Evolutionary conservation across 108 stramenopile species (phyloP).

Genomic region (Nitzschia putrida): DNA sequence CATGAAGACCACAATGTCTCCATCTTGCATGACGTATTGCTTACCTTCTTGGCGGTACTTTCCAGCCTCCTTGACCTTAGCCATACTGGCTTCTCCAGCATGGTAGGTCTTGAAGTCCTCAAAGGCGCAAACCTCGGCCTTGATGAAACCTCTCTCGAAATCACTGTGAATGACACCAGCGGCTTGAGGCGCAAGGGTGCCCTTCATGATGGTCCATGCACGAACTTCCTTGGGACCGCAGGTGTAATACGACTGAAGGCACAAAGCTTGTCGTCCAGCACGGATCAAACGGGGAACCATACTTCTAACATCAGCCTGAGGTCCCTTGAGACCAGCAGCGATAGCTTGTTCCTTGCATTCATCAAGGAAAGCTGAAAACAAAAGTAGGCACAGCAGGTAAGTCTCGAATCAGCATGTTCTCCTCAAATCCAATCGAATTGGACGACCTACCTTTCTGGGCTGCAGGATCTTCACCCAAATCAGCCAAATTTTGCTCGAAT

Average conservation of each 20-base stretch:
- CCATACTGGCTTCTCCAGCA: slow-evolving; percentile 89
- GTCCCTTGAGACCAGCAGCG: slow-evolving; percentile 82
- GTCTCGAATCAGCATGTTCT: neutral
- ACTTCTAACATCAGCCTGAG: slow-evolving; percentile 82
- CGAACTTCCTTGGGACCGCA: slow-evolving; percentile 98
- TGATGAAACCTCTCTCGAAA: slow-evolving; percentile 99
- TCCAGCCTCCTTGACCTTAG: slow-evolving; percentile 97
- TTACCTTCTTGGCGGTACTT: slow-evolving; percentile 98
- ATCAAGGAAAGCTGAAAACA: slow-evolving; percentile 64
- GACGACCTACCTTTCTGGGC: slow-evolving; percentile 60
- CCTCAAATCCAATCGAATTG: neutral
- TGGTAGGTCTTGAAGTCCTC: slow-evolving; percentile 96
- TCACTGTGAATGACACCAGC: slow-evolving; percentile 99
- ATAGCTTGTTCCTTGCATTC: slow-evolving; percentile 81
- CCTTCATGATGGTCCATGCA: slow-evolving; percentile 98
- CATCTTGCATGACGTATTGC: slow-evolving; percentile 91
- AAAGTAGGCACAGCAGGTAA: neutral
- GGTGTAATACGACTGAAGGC: slow-evolving; percentile 98
- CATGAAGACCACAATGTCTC: slow-evolving; percentile 90
- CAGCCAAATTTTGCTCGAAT: slow-evolving; percentile 92
- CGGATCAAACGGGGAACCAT: slow-evolving; percentile 96
- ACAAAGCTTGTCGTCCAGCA: slow-evolving; percentile 91
- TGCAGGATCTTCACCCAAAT: slow-evolving; percentile 71
- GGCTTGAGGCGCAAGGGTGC: slow-evolving; percentile 91
- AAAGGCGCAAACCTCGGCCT: slow-evolving; percentile 95